Evolutionary conservation across 2,329 filamentous ascomycete species (phyloP).

Genomic region (Huntiella savannae): DNA sequence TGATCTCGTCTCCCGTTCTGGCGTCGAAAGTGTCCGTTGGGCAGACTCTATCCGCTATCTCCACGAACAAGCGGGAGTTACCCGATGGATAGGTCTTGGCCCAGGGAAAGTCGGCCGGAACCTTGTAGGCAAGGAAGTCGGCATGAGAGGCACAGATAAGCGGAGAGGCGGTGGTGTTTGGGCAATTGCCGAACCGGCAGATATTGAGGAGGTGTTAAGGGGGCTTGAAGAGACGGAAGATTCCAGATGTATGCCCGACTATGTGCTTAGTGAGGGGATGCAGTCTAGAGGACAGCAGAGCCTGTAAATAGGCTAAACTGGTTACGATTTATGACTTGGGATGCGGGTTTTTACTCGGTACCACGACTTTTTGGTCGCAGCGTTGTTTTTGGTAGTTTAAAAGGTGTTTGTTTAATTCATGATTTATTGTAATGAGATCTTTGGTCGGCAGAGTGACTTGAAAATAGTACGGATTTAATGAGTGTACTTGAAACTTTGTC

Average conservation of each 20-base stretch:
- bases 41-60: constrained; percentile 85
- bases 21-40: constrained; percentile 85
- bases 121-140: constrained; percentile 86
- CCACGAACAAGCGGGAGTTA: constrained; percentile 63
- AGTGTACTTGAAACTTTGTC: too few relatives aligned
- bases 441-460: background rate
- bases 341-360: background rate
- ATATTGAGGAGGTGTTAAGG: constrained; percentile 49
- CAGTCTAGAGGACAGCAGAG: background rate
- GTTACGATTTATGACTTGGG: background rate
- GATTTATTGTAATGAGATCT: too few relatives aligned
- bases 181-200: constrained; percentile 67
- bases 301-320: background rate
- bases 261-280: constrained; percentile 6
- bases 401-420: too few relatives aligned
- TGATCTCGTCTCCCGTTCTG: constrained; percentile 60
- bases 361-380: too few relatives aligned
- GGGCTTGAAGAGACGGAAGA: constrained; percentile 46
- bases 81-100: constrained; percentile 78
- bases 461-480: background rate
- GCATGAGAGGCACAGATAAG: constrained; percentile 57
- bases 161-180: constrained; percentile 84
- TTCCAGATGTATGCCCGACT: constrained; percentile 21
- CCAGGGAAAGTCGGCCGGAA: constrained; percentile 88
- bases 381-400: background rate